Evolutionary conservation across 2,329 filamentous ascomycete species (phyloP), one percentile per base, ranked within the genome.

Genomic region (Alternaria ventricosa): DNA sequence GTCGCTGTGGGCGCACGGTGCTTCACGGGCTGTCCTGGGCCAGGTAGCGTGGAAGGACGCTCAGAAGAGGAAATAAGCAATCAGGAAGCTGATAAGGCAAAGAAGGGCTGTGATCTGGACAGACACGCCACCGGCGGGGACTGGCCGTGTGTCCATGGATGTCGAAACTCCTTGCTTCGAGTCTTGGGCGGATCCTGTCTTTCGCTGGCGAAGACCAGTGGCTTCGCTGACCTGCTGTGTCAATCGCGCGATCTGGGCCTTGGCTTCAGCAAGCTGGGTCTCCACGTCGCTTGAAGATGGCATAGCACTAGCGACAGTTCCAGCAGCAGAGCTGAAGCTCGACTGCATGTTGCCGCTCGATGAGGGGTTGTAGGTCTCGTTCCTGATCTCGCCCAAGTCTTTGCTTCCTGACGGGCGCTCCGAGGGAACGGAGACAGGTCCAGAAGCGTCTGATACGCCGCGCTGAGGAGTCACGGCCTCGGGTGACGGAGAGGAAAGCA

Each of bases 51-150:
- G 67, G 67, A 62, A 65, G 67, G 68, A 55, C 61, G 62, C 65
- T 86, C 89, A 99, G 82, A 99, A 99, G 85, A 99, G 94, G 81
- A 98, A 88, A 83, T 97, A 99, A 59, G 94, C 96, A 72, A 98
- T 87, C 77, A 99, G 82, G 84, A 99, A 99, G 84, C 93, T 94
- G 68, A 97, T 74, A 74, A 99, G 84, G 79, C 94, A 97, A 46
- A 99, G 84, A 22, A 89, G 84, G 22, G 96, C 95, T 47, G 92
- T 92, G 66, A 95, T 88, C 79, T 95, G 91, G 54, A 99, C 88
- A 1, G 96, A 90, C 4, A 99, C 95, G 22, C 96, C 95, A 72
- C 94, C 89, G 20, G 83, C 80, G 45, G 83, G 70, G 82, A 89
- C 79, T 80, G 87, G 80, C 58, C 81, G 79, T 47, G 81, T 71